These are phyloP conservation scores for Zopfia rhizophila DNA, from an alignment of 2,329 filamentous ascomycete genomes.

Conservation along the genomic window DNA sequence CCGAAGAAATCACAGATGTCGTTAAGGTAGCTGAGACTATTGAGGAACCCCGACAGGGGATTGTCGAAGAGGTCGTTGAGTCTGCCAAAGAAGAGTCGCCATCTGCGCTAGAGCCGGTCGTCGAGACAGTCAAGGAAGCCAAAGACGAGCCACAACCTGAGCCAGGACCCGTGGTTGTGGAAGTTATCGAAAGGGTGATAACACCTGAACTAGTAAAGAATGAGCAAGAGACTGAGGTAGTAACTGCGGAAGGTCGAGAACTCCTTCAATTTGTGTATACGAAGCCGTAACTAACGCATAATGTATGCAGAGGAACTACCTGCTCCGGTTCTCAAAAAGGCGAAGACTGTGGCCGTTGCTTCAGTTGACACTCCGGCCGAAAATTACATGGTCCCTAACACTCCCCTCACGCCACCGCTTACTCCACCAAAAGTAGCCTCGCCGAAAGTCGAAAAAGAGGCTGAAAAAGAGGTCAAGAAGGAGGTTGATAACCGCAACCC, in stretches of 20 bases:
- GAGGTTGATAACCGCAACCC: background rate
- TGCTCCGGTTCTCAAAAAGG: no score
- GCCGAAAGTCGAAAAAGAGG: background rate
- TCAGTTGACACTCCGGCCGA: no score
- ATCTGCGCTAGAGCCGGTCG: background rate
- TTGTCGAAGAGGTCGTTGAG: slow-evolving; percentile 18
- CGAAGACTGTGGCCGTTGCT: no score
- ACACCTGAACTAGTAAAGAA: background rate
- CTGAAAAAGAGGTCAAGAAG: background rate
- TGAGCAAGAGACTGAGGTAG: background rate
- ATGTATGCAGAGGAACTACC: no score
- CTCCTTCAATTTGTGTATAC: no score
- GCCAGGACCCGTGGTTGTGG: background rate
- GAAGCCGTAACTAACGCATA: no score
- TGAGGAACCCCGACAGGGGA: no score
- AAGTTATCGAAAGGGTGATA: background rate
- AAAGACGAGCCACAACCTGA: slow-evolving; percentile 4
- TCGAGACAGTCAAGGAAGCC: background rate
- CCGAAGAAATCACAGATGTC: no score
- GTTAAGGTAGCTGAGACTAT: no score
- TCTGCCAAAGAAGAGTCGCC: background rate
- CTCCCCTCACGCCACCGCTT: background rate
- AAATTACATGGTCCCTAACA: background rate
- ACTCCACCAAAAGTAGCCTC: background rate
- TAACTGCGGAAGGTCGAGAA: no score